These are phyloP conservation scores for Nemania sp. DNA, from an alignment of 2,329 filamentous ascomycete species.

Conservation along the genomic window DNA sequence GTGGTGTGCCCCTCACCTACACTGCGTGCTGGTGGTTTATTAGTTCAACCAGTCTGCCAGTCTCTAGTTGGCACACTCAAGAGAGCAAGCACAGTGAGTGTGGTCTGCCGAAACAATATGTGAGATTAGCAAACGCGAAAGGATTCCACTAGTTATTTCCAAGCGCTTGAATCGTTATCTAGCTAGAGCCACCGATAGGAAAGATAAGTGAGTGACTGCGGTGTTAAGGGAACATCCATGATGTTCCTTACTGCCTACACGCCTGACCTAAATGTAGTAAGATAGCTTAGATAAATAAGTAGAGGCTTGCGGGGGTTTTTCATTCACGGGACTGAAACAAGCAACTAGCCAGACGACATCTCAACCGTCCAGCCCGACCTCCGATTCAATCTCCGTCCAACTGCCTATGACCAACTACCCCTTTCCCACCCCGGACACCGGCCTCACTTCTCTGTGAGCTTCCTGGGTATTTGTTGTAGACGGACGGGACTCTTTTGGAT, in stretches of 20 bases:
- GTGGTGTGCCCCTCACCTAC: conserved; percentile 12
- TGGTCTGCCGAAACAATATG: conserved; percentile 19
- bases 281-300: too few relatives aligned
- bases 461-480: not conserved
- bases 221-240: too few relatives aligned
- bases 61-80: too few relatives aligned
- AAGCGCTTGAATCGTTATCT: not conserved
- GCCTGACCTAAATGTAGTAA: too few relatives aligned
- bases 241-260: not conserved
- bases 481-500: not conserved
- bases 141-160: not conserved
- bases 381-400: conserved; percentile 13
- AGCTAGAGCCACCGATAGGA: conserved; percentile 14
- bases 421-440: not conserved
- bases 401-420: not conserved
- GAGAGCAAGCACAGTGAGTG: not conserved
- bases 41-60: too few relatives aligned
- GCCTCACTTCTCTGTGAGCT: conserved; percentile 2
- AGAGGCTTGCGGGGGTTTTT: conserved; percentile 12
- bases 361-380: not conserved
- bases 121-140: conserved; percentile 15
- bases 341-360: not conserved
- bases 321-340: not conserved
- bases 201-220: not conserved
- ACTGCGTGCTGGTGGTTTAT: conserved; percentile 10